A percentile compares a stretch with the other conserved stretches of the same genome.
Evolutionary conservation across 306 rosid species (phyloP).

Genomic region (Argentina anserina): DNA sequence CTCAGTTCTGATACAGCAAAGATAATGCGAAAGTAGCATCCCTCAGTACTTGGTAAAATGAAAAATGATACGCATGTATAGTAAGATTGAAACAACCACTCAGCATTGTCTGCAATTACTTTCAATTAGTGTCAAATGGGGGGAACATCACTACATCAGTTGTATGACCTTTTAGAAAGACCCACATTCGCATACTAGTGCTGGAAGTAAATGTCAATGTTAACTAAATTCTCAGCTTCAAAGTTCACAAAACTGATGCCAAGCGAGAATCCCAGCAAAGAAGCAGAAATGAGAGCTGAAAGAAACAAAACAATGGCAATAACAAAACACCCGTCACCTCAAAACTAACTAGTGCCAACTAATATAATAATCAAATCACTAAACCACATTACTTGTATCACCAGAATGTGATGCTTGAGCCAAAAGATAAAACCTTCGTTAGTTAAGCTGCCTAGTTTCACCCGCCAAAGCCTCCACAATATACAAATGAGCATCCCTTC

Average conservation of each 20-base stretch:
- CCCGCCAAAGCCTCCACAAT: neutral
- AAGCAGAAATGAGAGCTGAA: neutral
- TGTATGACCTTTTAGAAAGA: neutral
- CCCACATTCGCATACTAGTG: neutral
- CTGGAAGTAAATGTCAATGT: neutral
- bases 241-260: neutral
- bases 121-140: too few species aligned
- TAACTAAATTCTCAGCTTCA: neutral
- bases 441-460: neutral
- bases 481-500: neutral
- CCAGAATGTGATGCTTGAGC: constrained; percentile 3
- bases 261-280: neutral
- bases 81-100: neutral
- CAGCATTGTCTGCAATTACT: too few species aligned
- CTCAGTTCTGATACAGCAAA: too few species aligned
- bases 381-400: neutral
- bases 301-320: neutral
- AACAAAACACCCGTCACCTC: neutral
- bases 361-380: neutral
- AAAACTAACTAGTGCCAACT: neutral
- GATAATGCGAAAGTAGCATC: too few species aligned
- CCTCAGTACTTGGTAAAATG: neutral
- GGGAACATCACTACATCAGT: neutral
- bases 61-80: neutral
- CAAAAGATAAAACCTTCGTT: neutral